Evolutionary conservation across 139 green algal genomes (phyloP).

Genomic region (Microglena sp.): DNA sequence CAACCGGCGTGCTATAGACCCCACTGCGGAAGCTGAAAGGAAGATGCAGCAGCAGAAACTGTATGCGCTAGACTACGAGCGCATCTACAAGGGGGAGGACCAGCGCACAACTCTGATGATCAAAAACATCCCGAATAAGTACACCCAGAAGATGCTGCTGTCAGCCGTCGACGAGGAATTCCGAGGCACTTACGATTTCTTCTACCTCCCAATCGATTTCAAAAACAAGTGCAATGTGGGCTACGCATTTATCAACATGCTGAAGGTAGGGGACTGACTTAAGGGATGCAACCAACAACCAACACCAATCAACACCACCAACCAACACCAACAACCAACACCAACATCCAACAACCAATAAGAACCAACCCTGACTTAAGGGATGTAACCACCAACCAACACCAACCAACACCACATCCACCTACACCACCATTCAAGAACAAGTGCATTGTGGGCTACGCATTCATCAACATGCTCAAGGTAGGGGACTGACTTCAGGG

Average conservation of each 20-base stretch:
- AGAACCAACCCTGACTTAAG: too few species aligned
- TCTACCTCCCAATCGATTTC: slow-evolving; percentile 92
- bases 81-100: slow-evolving; percentile 65
- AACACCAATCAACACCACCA: too few species aligned
- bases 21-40: slow-evolving; percentile 63
- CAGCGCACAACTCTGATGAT: slow-evolving; percentile 95
- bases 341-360: too few species aligned
- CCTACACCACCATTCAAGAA: too few species aligned
- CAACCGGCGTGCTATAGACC: slow-evolving; percentile 53
- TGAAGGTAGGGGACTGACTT: slow-evolving; percentile 11
- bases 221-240: slow-evolving; percentile 99
- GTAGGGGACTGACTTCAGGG: not conserved
- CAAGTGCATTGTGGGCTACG: slow-evolving; percentile 98
- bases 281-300: too few species aligned
- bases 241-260: slow-evolving; percentile 99
- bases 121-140: slow-evolving; percentile 99
- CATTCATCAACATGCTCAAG: slow-evolving; percentile 94
- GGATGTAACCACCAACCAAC: too few species aligned
- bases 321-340: too few species aligned
- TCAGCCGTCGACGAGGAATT: slow-evolving; percentile 85
- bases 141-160: slow-evolving; percentile 99
- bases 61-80: slow-evolving; percentile 74
- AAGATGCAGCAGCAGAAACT: slow-evolving; percentile 65
- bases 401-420: too few species aligned
- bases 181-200: slow-evolving; percentile 81